phyloP scores from a whole-genome alignment of 176 grass and related monocot species.

The Lolium multiflorum region DNA sequence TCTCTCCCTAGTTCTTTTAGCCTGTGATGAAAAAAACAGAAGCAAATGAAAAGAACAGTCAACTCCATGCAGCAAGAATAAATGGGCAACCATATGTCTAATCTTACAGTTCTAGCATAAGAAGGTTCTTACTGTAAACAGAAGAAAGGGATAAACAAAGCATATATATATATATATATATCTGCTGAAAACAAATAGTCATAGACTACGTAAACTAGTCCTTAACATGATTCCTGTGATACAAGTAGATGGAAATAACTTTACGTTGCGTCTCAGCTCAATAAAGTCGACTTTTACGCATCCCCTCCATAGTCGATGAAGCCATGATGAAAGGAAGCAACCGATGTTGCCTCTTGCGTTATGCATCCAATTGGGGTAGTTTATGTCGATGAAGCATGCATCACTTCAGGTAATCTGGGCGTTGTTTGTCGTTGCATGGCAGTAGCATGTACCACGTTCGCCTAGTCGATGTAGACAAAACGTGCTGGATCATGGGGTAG shows the following conservation, averaged over 20 bases:
- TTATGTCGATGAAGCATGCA: constrained; percentile 43
- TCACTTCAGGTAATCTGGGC: background rate
- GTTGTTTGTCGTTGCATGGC: constrained; percentile 27
- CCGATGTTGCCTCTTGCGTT: constrained; percentile 13
- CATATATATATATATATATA: constrained; percentile 14
- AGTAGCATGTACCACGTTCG: constrained; percentile 38
- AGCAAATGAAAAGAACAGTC: background rate
- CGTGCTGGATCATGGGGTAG: constrained; percentile 23
- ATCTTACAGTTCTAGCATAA: constrained; percentile 21
- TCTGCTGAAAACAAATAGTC: constrained; percentile 8
- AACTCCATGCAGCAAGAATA: constrained; percentile 13
- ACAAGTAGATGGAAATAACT: constrained; percentile 49
- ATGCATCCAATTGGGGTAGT: constrained; percentile 14
- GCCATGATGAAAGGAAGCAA: constrained; percentile 24
- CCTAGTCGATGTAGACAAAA: constrained; percentile 49
- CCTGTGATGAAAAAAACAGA: constrained; percentile 47
- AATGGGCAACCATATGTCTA: background rate
- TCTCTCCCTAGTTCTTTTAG: constrained; percentile 89
- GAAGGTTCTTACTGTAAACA: constrained; percentile 19
- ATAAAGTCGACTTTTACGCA: constrained; percentile 45
- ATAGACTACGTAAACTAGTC: constrained; percentile 29
- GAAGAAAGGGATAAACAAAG: constrained; percentile 7
- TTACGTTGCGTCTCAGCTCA: constrained; percentile 50
- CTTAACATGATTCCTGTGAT: constrained; percentile 41
- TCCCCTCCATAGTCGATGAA: constrained; percentile 41